Evolutionary conservation across 2,329 filamentous ascomycete genomes (phyloP).

Genomic region (Ophiostoma perfectum): DNA sequence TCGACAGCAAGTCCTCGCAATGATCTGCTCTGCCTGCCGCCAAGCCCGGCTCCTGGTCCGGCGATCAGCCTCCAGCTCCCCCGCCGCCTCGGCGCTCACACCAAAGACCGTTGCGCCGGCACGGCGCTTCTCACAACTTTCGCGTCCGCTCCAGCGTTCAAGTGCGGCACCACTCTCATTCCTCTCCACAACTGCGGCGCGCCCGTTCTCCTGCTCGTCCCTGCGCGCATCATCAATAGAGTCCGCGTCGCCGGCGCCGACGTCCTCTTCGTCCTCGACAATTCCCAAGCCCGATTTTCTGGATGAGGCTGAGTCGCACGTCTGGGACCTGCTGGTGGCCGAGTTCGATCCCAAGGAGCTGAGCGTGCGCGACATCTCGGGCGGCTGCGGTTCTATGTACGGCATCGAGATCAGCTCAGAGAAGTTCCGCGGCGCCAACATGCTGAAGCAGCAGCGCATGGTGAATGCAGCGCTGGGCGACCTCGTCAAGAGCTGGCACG

Average conservation of each 20-base stretch:
- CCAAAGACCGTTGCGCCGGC: not conserved
- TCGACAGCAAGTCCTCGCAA: not conserved
- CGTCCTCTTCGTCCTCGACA: not conserved
- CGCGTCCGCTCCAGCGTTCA: not conserved
- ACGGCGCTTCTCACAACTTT: constrained; percentile 4
- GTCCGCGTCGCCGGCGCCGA: not conserved
- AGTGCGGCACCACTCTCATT: not conserved
- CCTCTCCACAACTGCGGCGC: not conserved
- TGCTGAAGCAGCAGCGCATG: constrained; percentile 77
- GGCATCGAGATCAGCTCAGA: constrained; percentile 70
- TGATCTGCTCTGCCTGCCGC: constrained; percentile 21
- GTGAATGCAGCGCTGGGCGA: constrained; percentile 71
- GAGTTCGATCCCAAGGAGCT: constrained; percentile 49
- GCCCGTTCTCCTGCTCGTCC: not conserved
- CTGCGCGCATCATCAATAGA: constrained; percentile 9
- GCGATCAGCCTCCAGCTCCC: not conserved
- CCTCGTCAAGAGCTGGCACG: constrained; percentile 75
- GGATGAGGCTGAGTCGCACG: constrained; percentile 51
- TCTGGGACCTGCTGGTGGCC: constrained; percentile 50
- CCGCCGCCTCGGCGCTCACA: not conserved
- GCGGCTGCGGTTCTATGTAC: constrained; percentile 85
- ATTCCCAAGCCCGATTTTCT: constrained; percentile 45
- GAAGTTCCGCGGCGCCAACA: constrained; percentile 62
- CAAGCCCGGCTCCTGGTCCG: constrained; percentile 19
- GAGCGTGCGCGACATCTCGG: constrained; percentile 72